phyloP scores from a whole-genome alignment of 805 yeast species.

The Teunomyces stri region DNA sequence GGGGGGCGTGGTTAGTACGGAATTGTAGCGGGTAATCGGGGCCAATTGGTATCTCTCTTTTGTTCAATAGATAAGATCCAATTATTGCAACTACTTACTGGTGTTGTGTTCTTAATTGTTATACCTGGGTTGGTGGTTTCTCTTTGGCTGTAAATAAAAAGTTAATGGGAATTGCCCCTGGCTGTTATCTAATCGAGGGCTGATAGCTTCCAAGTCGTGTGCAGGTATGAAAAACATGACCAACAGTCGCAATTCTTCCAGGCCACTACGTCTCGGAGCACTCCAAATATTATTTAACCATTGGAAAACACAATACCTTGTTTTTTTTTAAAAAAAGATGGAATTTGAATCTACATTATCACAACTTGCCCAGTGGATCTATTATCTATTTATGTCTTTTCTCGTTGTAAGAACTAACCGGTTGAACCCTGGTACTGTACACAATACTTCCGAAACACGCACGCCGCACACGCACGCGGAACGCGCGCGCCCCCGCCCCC shows the following conservation, averaged over 20 bases:
- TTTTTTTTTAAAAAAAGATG: too few species aligned
- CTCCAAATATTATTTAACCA: too few species aligned
- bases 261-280: too few species aligned
- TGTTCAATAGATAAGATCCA: neutral
- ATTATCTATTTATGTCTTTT: too few species aligned
- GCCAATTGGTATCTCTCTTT: neutral
- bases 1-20: conserved; percentile 10
- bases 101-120: neutral
- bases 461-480: neutral
- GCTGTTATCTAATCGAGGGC: conserved; percentile 3
- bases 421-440: too few species aligned
- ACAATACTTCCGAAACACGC: too few species aligned
- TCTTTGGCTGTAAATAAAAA: neutral
- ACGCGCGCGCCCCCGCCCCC: neutral
- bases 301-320: too few species aligned
- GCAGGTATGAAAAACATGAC: conserved; percentile 1
- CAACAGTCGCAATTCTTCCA: neutral
- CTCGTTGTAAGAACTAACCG: too few species aligned
- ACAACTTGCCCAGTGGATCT: too few species aligned
- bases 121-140: neutral
- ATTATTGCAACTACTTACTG: neutral
- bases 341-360: too few species aligned
- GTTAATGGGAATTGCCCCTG: conserved; percentile 1
- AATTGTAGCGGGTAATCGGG: neutral
- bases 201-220: neutral